Evolutionary conservation across 2,329 filamentous ascomycete species (phyloP).

Genomic region (Paecilomyces sp.): DNA sequence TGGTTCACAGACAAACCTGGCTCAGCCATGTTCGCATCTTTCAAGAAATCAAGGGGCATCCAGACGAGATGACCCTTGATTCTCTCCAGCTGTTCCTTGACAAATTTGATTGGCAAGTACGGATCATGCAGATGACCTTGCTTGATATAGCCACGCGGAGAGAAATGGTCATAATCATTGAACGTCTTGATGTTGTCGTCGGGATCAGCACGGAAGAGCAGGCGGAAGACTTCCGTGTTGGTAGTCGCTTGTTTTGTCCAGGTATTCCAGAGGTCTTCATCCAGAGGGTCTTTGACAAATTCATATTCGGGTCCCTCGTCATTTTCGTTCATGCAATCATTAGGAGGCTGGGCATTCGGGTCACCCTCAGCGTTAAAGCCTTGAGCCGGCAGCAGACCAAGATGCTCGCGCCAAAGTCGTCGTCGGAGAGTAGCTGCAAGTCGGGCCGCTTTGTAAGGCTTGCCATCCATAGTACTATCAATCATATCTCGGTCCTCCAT

Average conservation of each 20-base stretch:
- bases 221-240: conserved; percentile 75
- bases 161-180: conserved; percentile 77
- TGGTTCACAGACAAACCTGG: conserved; percentile 77
- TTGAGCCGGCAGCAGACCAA: conserved; percentile 74
- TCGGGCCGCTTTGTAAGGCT: conserved; percentile 61
- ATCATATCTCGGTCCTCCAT: conserved; percentile 71
- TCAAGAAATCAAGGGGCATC: conserved; percentile 87
- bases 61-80: conserved; percentile 86
- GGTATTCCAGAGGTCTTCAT: conserved; percentile 58
- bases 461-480: conserved; percentile 65
- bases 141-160: conserved; percentile 58
- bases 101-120: conserved; percentile 64
- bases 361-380: conserved; percentile 57
- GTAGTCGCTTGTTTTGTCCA: conserved; percentile 67
- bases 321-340: conserved; percentile 63
- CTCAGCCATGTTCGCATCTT: conserved; percentile 83
- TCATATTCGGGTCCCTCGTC: conserved; percentile 62
- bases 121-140: conserved; percentile 81
- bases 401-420: conserved; percentile 83
- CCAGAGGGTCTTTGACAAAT: conserved; percentile 68
- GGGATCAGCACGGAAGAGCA: conserved; percentile 81
- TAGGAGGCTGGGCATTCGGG: conserved; percentile 70
- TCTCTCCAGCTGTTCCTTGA: conserved; percentile 66
- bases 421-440: conserved; percentile 77
- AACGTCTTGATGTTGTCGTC: conserved; percentile 86